A percentile compares a stretch with the other conserved stretches of the same genome.
These are phyloP conservation scores for Neopestalotiopsis rosae DNA, from an alignment of 2,329 filamentous ascomycete genomes.

Conservation along the genomic window DNA sequence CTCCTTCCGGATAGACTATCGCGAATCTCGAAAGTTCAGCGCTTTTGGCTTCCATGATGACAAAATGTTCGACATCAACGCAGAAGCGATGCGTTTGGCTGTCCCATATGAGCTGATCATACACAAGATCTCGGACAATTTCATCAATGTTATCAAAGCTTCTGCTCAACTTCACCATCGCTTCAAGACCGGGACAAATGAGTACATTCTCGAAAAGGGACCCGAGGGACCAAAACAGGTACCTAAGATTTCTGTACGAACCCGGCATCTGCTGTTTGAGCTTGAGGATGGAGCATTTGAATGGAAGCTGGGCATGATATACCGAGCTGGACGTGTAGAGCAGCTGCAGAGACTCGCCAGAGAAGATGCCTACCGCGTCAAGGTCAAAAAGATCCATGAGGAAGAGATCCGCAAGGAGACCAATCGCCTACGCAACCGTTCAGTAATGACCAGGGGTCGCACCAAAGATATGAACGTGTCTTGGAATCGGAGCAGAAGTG, in stretches of 20 bases:
- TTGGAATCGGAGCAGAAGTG: conserved; percentile 60
- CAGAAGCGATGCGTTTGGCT: conserved; percentile 85
- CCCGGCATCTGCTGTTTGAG: conserved; percentile 85
- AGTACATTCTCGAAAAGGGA: conserved; percentile 85
- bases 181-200: conserved; percentile 84
- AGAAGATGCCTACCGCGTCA: conserved; percentile 87
- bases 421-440: conserved; percentile 60
- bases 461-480: conserved; percentile 36
- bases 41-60: conserved; percentile 68
- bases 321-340: conserved; percentile 85
- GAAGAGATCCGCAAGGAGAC: conserved; percentile 64
- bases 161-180: conserved; percentile 91
- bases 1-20: conserved; percentile 77
- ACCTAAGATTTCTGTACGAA: conserved; percentile 83
- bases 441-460: conserved; percentile 49
- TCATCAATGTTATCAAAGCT: conserved; percentile 86
- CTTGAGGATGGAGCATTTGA: conserved; percentile 96
- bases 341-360: conserved; percentile 88
- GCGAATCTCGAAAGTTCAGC: conserved; percentile 75
- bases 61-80: conserved; percentile 80
- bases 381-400: conserved; percentile 82
- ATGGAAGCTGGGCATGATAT: conserved; percentile 95
- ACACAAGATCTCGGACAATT: conserved; percentile 91
- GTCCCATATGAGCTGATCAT: conserved; percentile 92
- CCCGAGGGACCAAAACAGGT: conserved; percentile 87